Evolutionary conservation across 2,329 filamentous ascomycete genomes (phyloP), one percentile per base, ranked within the genome.

Genomic region (Botrytis byssoidea): DNA sequence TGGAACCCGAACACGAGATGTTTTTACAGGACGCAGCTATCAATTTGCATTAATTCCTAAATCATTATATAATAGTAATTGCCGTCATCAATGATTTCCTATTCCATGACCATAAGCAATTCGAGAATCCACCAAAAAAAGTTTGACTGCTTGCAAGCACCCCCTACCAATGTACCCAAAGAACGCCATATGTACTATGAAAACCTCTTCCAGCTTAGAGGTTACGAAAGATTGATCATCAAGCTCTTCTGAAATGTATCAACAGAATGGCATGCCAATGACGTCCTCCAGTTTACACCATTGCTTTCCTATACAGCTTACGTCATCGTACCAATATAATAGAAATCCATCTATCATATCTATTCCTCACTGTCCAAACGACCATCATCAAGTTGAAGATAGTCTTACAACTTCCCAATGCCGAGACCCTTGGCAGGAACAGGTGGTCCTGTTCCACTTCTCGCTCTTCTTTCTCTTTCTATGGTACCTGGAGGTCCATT

Each of bases 381-480:
- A 9, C 44, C 40, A n/a, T 72, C 66, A 79, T 65, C 76, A 55
- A 73, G 78, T 79, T 51, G 64, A 71, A 44, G 9, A 37, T 42
- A 16, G 29, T 65, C 69, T 48, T 61, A 66, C 73, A 69, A 29
- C 37, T 76, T 60, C 57, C 63, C 60, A 69, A 63, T 42, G 32
- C 48, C 51, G 20, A 80, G 60, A 60, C 76, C 77, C 29, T 76
- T 72, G 16, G 75, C 42, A 44, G 80, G 80, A n/a, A 74, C 22
- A 29, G 80, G 80, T 46, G 81, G 83, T 10, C 84, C 84, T 18
- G 82, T 83, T 57, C 82, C 82, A 76, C 82, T 83, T 74, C 82
- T 78, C 48, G 82, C 87, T 68, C 83, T 82, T 75, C 87, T 81
- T 74, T 86, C 83, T 75, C 84, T 77, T 73, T 82, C 81, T 6